Evolutionary conservation across 1,284 basidiomycete species (phyloP), one percentile per base, ranked within the genome.

Genomic region (Rhodotorula sp.): DNA sequence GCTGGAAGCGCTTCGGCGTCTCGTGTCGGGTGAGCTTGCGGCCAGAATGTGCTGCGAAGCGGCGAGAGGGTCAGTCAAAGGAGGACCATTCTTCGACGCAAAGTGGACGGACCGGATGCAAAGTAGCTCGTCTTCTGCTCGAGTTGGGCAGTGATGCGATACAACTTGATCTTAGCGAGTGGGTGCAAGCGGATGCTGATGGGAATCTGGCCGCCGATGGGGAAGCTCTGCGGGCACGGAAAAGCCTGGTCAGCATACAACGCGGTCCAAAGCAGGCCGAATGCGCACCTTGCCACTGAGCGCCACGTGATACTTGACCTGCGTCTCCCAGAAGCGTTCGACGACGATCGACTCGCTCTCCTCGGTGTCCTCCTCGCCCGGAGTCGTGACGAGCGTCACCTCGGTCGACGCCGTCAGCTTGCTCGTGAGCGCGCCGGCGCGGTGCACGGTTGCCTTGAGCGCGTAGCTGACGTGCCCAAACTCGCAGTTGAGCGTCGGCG

Each of bases 301-400:
- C 1, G 90, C 87, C 68, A 98, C 89, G 73, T 82, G 77, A 77
- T 92, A 94, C 75, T 92, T 89, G 79, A 98, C 84, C 80, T 97
- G 90, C 70, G 89, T 87, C 72, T 97, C 95, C 95, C 95, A 99
- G 77, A 91, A 89, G 41, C 93, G 85, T 80, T 97, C 91, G 19
- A 98, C 89, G 61, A 94, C 86, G 71, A 98, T 89, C 77, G 89
- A 84, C 78, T 92, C 92, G 7, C 85, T 87, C 73, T 91, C 91
- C 78, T 95, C 92, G 49, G 78, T 75, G 49, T 78, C 79, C 41
- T 83, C 81, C 79, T 83, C 80, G 64, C 82, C 75, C 10, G 92
- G 93, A 61, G 86, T 87, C 27, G 90, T 86, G 46, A 97, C 87
- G 59, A 97, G 86, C 0, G 85, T 85, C 21, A 98, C 89, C 63